These are phyloP conservation scores for Cryptosporidium xiaoi DNA, from an alignment of 169 alveolate genomes.

Conservation along the genomic window DNA sequence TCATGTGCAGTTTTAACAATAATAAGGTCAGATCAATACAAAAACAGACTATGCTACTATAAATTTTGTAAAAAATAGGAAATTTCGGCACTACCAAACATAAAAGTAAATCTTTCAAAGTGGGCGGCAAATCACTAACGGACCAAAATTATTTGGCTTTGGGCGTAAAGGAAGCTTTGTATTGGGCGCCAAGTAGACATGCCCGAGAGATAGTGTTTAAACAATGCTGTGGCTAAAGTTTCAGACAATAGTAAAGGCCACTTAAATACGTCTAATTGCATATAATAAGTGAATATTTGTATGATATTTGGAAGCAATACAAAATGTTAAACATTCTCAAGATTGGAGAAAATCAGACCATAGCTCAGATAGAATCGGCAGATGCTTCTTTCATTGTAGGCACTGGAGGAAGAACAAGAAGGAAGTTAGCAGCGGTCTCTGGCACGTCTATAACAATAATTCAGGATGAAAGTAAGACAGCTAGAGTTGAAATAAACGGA, in stretches of 20 bases:
- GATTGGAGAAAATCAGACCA: slow-evolving; percentile 66
- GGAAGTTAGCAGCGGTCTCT: slow-evolving; percentile 72
- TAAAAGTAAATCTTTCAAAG: too few species aligned
- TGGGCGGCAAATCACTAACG: too few species aligned
- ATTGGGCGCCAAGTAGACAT: slow-evolving; percentile 71
- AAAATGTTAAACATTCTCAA: slow-evolving; percentile 68
- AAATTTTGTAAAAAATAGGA: too few species aligned
- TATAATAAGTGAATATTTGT: slow-evolving; percentile 2
- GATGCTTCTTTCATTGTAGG: slow-evolving; percentile 73
- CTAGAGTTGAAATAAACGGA: slow-evolving; percentile 79
- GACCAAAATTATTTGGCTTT: too few species aligned
- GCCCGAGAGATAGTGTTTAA: slow-evolving; percentile 55
- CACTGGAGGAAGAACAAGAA: slow-evolving; percentile 71
- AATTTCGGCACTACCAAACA: too few species aligned
- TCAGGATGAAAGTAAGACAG: slow-evolving; percentile 73
- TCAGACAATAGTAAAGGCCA: too few species aligned
- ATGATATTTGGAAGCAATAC: slow-evolving; percentile 7
- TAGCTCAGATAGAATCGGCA: slow-evolving; percentile 74
- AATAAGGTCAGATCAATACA: too few species aligned
- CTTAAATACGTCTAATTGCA: slow-evolving; percentile 1
- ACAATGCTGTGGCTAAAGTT: too few species aligned
- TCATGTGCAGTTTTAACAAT: too few species aligned
- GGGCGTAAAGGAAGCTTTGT: background rate
- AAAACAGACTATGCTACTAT: too few species aligned
- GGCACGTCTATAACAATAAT: slow-evolving; percentile 67